Conservation (phyloP, 164 flowering plant species). For the Magnolia changhungtana region DNA sequence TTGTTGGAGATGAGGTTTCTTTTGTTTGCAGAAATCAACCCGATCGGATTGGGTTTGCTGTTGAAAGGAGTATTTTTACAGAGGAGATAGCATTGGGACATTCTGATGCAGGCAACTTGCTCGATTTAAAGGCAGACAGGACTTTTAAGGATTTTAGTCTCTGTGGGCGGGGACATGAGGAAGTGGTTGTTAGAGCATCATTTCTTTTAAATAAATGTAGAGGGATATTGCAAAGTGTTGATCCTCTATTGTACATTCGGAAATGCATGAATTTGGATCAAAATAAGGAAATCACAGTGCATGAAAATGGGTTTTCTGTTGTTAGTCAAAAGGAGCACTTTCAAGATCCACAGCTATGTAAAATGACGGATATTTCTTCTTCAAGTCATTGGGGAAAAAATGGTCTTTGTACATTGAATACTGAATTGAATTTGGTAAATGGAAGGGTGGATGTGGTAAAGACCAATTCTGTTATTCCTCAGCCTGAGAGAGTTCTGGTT, state of each 20-base stretch:
- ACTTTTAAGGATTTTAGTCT: conserved; percentile 1
- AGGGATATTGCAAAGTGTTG: conserved; percentile 43
- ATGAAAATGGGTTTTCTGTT: neutral
- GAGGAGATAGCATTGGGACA: conserved; percentile 31
- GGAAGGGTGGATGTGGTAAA: neutral
- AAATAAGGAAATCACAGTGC: neutral
- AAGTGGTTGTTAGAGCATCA: conserved; percentile 25
- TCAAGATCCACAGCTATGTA: neutral
- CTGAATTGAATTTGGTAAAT: conserved; percentile 1
- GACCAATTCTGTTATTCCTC: neutral
- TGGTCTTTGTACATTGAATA: neutral
- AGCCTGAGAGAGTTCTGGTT: neutral
- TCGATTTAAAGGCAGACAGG: conserved; percentile 14
- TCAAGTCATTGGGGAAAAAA: neutral
- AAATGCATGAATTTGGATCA: conserved; percentile 11
- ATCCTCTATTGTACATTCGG: conserved; percentile 46
- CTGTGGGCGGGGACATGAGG: conserved; percentile 12
- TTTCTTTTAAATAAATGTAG: conserved; percentile 46
- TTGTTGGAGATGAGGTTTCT: conserved; percentile 60
- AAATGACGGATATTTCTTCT: neutral
- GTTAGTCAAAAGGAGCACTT: neutral
- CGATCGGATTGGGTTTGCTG: conserved; percentile 43
- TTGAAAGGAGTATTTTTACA: conserved; percentile 40
- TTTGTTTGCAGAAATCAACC: conserved; percentile 37
- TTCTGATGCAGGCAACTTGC: conserved; percentile 18